Evolutionary conservation across 306 rosid species (phyloP), one percentile per base, ranked within the genome.

Genomic region (Malus sieversii): DNA sequence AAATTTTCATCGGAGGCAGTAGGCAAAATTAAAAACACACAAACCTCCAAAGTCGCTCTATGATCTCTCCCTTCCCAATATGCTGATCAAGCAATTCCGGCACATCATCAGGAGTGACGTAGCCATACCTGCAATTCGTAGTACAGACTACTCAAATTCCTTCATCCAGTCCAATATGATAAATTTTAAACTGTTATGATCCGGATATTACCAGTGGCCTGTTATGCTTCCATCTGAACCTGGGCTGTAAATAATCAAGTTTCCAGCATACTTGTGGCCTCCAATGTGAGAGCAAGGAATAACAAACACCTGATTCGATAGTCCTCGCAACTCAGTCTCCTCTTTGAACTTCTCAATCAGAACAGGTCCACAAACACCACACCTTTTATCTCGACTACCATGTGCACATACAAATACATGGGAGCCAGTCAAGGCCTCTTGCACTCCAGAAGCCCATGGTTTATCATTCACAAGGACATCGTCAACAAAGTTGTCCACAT

Each of bases 281-380:
- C 98, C 96, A 66, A 93, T 11, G 75, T 93, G 98, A 77, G 98
- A 91, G 82, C 97, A 91, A 2, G 93, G 86, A 29, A 68, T 84
- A 66, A 93, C 96, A 66, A 83, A 84, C 53, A 91, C 82, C 79
- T 85, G 90, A 83, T 83, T 85, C 60, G 79, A 85, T 77, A 91
- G 73, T 61, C 92, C 98, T 27, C 91, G 91, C 44, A 71, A 77
- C 70, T 81, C 88, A 78, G 89, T 79, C 88, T 90, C 94, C 78
- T 81, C 91, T 5, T 80, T 80, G 23, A 91, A 79, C 86, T 93
- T 91, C 33, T 85, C 77, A 52, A 90, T 89, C 32, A 93, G 89
- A 82, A 70, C 85, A 4, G 97, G 98, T 76, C 98, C 98, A 72
- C 97, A 91, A 63, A 93, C 96, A 77, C 98, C 97, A n/a, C 98